Percentiles rank a stretch among this genome's conserved stretches.
These are phyloP conservation scores for Torulaspora indica DNA, from an alignment of 805 yeast species.

Conservation along the genomic window DNA sequence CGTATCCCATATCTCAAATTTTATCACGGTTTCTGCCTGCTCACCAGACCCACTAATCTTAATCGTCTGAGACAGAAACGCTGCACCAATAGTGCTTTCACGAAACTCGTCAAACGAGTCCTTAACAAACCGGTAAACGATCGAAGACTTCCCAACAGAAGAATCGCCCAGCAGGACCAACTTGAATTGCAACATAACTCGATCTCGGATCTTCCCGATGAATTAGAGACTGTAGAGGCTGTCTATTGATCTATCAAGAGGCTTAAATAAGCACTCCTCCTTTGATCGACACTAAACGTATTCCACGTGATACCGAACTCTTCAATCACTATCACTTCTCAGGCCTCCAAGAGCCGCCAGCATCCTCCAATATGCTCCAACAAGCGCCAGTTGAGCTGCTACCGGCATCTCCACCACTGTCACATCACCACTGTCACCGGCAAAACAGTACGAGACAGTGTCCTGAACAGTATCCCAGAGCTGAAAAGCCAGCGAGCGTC, in stretches of 20 bases:
- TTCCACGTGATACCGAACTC: background rate
- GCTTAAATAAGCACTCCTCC: constrained; percentile 3
- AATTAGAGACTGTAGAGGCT: no score
- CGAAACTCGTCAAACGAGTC: constrained; percentile 70
- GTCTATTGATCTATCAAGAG: background rate
- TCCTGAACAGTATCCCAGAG: no score
- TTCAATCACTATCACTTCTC: background rate
- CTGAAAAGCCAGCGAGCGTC: no score
- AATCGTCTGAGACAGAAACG: constrained; percentile 81
- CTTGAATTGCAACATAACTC: constrained; percentile 48
- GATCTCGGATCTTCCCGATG: background rate
- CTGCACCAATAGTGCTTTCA: constrained; percentile 98
- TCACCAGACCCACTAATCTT: constrained; percentile 29
- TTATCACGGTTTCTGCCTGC: constrained; percentile 34
- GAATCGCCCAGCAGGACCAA: constrained; percentile 76
- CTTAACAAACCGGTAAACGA: constrained; percentile 74
- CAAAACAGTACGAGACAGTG: no score
- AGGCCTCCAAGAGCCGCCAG: background rate
- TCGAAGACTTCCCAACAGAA: constrained; percentile 76
- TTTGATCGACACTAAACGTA: background rate
- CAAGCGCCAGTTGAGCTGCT: no score
- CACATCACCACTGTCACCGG: no score
- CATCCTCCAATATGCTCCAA: no score
- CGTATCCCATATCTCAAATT: constrained; percentile 84
- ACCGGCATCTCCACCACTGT: no score